phyloP scores from a whole-genome alignment of 805 yeast genomes.

The Metschnikowia aberdeeniae region DNA sequence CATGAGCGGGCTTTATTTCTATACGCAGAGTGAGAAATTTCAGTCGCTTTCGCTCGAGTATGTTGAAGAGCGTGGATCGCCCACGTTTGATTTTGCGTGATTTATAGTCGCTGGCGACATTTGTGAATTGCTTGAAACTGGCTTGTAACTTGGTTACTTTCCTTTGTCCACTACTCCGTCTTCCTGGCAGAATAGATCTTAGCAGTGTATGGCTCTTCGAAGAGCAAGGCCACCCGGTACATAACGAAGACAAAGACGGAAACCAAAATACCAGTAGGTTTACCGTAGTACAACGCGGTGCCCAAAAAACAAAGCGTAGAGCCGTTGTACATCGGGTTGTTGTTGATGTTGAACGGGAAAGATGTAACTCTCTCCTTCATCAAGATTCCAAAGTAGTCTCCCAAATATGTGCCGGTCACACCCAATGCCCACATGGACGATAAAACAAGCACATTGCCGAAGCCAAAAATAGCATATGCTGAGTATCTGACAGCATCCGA shows the following conservation, averaged over 20 bases:
- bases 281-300: constrained; percentile 80
- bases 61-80: constrained; percentile 45
- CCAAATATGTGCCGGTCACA: constrained; percentile 92
- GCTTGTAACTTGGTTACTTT: no score
- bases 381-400: constrained; percentile 95
- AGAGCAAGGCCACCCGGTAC: constrained; percentile 78
- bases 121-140: no score
- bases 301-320: constrained; percentile 87
- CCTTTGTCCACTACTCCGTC: constrained; percentile 3
- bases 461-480: constrained; percentile 53
- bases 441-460: constrained; percentile 78
- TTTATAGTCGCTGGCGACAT: constrained; percentile 4
- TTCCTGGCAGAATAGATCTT: constrained; percentile 78
- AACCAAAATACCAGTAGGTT: constrained; percentile 82
- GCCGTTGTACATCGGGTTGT: constrained; percentile 97
- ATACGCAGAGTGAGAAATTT: constrained; percentile 69
- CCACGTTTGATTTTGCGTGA: constrained; percentile 25
- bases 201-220: constrained; percentile 97
- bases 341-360: constrained; percentile 87
- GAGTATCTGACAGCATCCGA: constrained; percentile 37
- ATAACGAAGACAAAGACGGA: constrained; percentile 70
- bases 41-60: constrained; percentile 69
- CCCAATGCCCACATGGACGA: constrained; percentile 91
- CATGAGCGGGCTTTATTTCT: constrained; percentile 78
- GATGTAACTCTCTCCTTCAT: constrained; percentile 87